These are phyloP conservation scores for Choanephora cucurbitarum DNA, from an alignment of 371 early-diverging fungal species.

Conservation along the genomic window DNA sequence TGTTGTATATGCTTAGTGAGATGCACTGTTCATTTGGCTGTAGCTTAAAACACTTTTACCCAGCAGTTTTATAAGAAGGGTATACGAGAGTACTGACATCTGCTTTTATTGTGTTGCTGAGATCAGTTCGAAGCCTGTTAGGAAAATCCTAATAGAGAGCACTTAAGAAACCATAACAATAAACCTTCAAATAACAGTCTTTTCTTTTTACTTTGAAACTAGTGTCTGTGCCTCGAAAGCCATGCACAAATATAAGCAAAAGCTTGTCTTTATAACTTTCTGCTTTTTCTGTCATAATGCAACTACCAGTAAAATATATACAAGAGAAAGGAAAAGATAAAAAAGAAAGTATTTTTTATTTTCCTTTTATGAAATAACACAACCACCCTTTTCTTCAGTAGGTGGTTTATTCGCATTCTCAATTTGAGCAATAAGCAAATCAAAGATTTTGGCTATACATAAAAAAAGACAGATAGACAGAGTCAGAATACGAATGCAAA, in stretches of 20 bases:
- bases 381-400: slow-evolving; percentile 58
- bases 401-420: slow-evolving; percentile 68
- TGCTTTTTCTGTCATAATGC: background rate
- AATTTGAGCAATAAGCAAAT: slow-evolving; percentile 67
- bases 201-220: slow-evolving; percentile 39
- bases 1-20: slow-evolving; percentile 5
- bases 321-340: background rate
- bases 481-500: no score
- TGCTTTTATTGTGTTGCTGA: slow-evolving; percentile 43
- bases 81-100: slow-evolving; percentile 57
- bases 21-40: background rate
- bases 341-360: background rate
- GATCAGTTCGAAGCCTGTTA: slow-evolving; percentile 51
- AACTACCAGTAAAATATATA: background rate
- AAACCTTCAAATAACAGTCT: background rate
- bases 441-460: slow-evolving; percentile 63
- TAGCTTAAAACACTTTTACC: slow-evolving; percentile 29
- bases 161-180: slow-evolving; percentile 1
- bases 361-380: slow-evolving; percentile 24
- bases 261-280: slow-evolving; percentile 29
- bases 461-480: no score
- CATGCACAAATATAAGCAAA: slow-evolving; percentile 60
- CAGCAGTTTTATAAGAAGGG: slow-evolving; percentile 64
- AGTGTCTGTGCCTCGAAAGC: slow-evolving; percentile 55
- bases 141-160: slow-evolving; percentile 54